Base-by-base conservation (phyloP, 2,329 filamentous ascomycete species). In the Westerdykella sp. region DNA sequence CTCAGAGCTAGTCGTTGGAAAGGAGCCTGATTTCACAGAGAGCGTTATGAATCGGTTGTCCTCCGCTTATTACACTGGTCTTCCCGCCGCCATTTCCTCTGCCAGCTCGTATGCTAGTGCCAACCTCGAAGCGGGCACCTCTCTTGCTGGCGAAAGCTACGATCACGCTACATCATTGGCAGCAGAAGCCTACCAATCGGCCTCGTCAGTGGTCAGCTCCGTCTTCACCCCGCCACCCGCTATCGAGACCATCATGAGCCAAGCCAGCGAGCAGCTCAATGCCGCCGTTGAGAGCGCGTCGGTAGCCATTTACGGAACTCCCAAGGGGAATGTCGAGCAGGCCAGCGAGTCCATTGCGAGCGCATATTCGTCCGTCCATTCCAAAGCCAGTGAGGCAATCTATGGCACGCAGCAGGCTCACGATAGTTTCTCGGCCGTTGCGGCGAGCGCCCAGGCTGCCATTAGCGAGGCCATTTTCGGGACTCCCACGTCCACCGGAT, bases 1-100 rank as follows among this genome's bases (percentile, higher is more conserved):
- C 12, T 85, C 84, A 1, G 87, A 94, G 64, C 72, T 94, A 1
- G 73, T 95, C 12, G 69, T 76, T 34, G 88, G 85, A 41, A 87
- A 84, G 63, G 87, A 94, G 60, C 83, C 86, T 0, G 80, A 82
- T 12, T 94, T 88, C 56, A 89, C 84, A 0, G 85, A 94, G 58
- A 89, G 85, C 46, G 84, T 91, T 3, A 80, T 88, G 67, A 80
- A 73, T 41, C 79, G 84, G 40, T 74, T 95, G 11, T 78, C 79
- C 43, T 82, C 78, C 3, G 85, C 81, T 0, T 93, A 91, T 57
- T 79, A 80, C 18, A 86, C 81, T 0, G 84, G 81, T 1, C 69
- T 77, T 2, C 74, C 79, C 0, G 80, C 74, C 1, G 70, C 76
- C 6, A 73, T 73, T 10, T 72, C 75, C 1, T 75, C 75, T 4